A percentile compares a stretch with the other conserved stretches of the same genome.
phyloP scores from a whole-genome alignment of 2,329 filamentous ascomycete species.

The Alternaria angustiovoidea region DNA sequence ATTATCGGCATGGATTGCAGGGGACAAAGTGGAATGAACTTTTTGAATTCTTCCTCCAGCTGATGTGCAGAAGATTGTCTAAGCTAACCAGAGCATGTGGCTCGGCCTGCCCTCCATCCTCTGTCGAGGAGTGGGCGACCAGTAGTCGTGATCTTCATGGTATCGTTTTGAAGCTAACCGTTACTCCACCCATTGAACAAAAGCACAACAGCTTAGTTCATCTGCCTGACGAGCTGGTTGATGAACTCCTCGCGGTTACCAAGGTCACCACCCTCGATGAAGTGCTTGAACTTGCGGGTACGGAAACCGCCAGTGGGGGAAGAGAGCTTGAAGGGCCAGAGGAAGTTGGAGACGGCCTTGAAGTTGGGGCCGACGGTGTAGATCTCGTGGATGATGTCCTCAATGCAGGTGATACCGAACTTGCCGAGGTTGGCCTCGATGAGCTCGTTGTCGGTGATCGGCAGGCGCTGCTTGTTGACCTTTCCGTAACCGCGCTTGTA shows the following conservation, averaged over 20 bases:
- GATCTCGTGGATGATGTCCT: conserved; percentile 99
- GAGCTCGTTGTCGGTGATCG: conserved; percentile 96
- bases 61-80: conserved; percentile 37
- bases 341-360: conserved; percentile 99
- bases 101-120: conserved; percentile 40
- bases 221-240: conserved; percentile 94
- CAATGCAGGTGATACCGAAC: conserved; percentile 94
- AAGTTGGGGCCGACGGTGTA: conserved; percentile 96
- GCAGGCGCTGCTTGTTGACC: conserved; percentile 97
- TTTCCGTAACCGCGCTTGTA: conserved; percentile 99
- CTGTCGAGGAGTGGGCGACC: conserved; percentile 28
- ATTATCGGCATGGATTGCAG: neutral
- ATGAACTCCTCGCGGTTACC: conserved; percentile 99
- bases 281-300: conserved; percentile 98
- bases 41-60: conserved; percentile 33
- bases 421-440: conserved; percentile 97
- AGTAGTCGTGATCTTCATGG: conserved; percentile 36
- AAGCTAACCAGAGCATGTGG: conserved; percentile 42
- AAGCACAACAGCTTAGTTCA: conserved; percentile 76
- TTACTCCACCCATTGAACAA: conserved; percentile 38
- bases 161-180: conserved; percentile 39
- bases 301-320: conserved; percentile 98
- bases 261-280: conserved; percentile 97
- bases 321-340: conserved; percentile 99
- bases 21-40: conserved; percentile 21